Evolutionary conservation across 2,329 filamentous ascomycete genomes (phyloP), one percentile per base, ranked within the genome.

Genomic region (Aspergillus costaricaensis): DNA sequence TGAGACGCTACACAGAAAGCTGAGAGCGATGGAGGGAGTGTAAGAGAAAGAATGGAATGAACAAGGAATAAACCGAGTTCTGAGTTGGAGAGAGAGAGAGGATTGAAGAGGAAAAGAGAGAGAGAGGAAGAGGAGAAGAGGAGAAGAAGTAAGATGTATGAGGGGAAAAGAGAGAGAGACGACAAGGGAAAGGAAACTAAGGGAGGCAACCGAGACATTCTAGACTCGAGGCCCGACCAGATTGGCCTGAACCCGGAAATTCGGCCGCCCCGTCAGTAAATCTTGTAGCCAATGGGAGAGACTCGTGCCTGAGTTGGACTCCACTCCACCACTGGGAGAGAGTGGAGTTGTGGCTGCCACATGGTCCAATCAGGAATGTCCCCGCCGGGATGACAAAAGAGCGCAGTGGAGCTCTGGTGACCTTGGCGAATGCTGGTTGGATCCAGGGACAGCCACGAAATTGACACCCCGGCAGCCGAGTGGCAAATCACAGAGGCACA

Each of bases 61-160:
- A 60, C 52, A 32, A 48, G 53, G 30, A 47, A 19, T 23, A 39
- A 55, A 39, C 55, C 36, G 23, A 43, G 54, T 51, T 50, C 53
- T 15, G 23, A 6, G 43, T 43, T 44, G 38, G 57, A 39, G 48
- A 55, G 36, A 55, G 36, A 41, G 23, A 55, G 51, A 50, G 27
- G 21, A 47, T 53, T 51, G 51, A 50, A 41, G 41, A 59, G 32
- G n/a, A n/a, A 23, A 51, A 58, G 41, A 48, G 55, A 61, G n/a
- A 53, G 25, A 44, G 44, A 39, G 48, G 25, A 53, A 21, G 21
- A 30, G 41, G 25, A 52, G 55, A 19, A 53, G 49, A 56, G 59
- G 25, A 55, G 52, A 58, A 55, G 23, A 59, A 57, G 56, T 15
- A 30, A 14, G 19, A 25, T 19, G 32, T 6, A 36, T 21, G 51